Evolutionary conservation across 78 protist genomes (phyloP), one percentile per base, ranked within the genome.

Genomic region (Polysphondylium violaceum): DNA sequence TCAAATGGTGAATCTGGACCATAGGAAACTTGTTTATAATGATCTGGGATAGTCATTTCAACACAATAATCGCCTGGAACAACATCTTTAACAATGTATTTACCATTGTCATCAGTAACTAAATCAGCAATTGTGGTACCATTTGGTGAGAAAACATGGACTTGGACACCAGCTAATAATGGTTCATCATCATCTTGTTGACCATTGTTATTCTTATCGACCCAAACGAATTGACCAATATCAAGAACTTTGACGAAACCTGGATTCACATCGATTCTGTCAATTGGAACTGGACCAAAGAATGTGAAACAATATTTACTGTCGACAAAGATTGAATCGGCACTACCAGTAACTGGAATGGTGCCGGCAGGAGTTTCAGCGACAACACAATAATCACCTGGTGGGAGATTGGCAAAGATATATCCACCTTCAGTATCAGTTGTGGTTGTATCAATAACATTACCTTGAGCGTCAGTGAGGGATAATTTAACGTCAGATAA

Each of bases 51-150:
- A 23, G 6, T 14, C 17, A 58, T 36, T 58, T 58, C 50, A 21
- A 58, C 60, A 43, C 86, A 75, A 60, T 75, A 75, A 17, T n/a
- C 2, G 9, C 86, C 86, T 60, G 86, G 73, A 8, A 16, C 47
- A 12, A 58, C 17, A 29, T 58, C 50, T 43, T 55, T 27, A 17
- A 75, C 11, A 12, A 33, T 9, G 31, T 75, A 75, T n/a, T 29
- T 17, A 29, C 86, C 86, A 41, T 35, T 44, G 33, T 2, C 17
- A 58, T 60, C 72, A 29, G 73, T 75, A 16, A 40, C 25, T 3
- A 43, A 3, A 25, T 63, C 44, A 1, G 72, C 51, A 17, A 63
- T 23, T 36, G 12, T 1, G 8, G 72, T 76, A 21, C 72, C 86
- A 43, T 47, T 63, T 41, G 55, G 74, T 17, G 64, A 43, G 61